Percentiles rank a stretch among this genome's conserved stretches.
Conservation (phyloP, 306 rosid species). For the Cucumis sativus region DNA sequence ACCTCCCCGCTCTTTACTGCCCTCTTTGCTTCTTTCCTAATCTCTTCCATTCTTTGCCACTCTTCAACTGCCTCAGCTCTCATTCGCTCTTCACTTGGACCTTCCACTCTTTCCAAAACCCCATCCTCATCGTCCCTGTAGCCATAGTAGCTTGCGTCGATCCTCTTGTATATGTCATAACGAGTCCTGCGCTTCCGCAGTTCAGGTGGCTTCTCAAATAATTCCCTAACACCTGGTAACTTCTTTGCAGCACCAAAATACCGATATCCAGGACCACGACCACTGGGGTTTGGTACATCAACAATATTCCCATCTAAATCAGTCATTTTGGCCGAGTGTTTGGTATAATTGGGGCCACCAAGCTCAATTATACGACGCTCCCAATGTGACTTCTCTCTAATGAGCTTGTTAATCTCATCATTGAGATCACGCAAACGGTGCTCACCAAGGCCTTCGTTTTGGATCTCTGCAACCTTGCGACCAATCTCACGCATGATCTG, state of each 20-base stretch:
- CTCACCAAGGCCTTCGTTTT: slow-evolving; percentile 87
- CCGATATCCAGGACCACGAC: slow-evolving; percentile 86
- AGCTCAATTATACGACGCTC: slow-evolving; percentile 82
- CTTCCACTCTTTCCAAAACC: slow-evolving; percentile 54
- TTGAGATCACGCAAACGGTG: slow-evolving; percentile 96
- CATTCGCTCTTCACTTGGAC: slow-evolving; percentile 48
- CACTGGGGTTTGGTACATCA: slow-evolving; percentile 86
- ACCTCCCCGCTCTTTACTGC: slow-evolving; percentile 77
- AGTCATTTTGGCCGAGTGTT: slow-evolving; percentile 73
- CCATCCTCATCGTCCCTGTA: slow-evolving; percentile 91
- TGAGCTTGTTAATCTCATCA: slow-evolving; percentile 89
- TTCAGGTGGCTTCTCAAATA: slow-evolving; percentile 88
- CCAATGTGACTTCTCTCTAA: slow-evolving; percentile 72
- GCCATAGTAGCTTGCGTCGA: slow-evolving; percentile 79
- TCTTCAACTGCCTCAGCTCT: slow-evolving; percentile 54
- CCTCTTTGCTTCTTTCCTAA: slow-evolving; percentile 71
- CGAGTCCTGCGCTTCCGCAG: slow-evolving; percentile 71
- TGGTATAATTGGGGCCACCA: slow-evolving; percentile 63
- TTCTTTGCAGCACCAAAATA: slow-evolving; percentile 91
- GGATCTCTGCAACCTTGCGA: slow-evolving; percentile 96
- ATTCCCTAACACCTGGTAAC: slow-evolving; percentile 67
- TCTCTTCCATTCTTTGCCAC: slow-evolving; percentile 65
- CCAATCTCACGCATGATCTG: slow-evolving; percentile 93
- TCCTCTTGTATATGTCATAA: slow-evolving; percentile 72
- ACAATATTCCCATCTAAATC: slow-evolving; percentile 74